Evolutionary conservation across 2,329 filamentous ascomycete genomes (phyloP).

Genomic region (Ceratocystis papillata): DNA sequence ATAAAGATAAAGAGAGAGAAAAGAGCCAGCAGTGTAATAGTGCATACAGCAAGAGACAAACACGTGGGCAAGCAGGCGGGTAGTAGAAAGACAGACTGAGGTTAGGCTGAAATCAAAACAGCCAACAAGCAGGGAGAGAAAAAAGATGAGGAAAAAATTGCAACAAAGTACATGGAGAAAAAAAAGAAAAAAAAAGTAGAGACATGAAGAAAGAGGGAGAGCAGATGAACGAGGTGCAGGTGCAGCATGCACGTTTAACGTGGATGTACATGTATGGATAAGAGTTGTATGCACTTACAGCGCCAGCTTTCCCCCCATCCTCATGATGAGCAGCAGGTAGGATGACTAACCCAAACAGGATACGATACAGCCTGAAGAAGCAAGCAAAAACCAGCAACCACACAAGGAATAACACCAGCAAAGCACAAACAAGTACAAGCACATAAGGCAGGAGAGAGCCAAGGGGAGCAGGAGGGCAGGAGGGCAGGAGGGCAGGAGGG

Average conservation of each 20-base stretch:
- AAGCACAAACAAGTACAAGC: too few species aligned
- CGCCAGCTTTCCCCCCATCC: background rate
- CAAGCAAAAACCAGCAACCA: too few species aligned
- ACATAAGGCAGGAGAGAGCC: background rate
- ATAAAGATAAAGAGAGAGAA: conserved; percentile 1
- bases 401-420: too few species aligned
- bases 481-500: background rate
- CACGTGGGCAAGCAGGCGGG: too few species aligned
- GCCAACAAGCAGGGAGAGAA: too few species aligned
- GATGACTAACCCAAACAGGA: background rate
- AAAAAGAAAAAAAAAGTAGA: background rate
- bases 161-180: background rate
- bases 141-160: too few species aligned
- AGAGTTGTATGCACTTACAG: background rate
- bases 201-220: background rate
- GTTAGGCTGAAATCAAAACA: too few species aligned
- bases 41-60: background rate
- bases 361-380: background rate
- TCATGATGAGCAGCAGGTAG: background rate
- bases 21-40: background rate
- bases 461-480: background rate
- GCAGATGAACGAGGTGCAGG: background rate
- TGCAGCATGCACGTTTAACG: background rate
- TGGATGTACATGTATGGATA: background rate
- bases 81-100: too few species aligned